phyloP scores from a whole-genome alignment of 2,329 filamentous ascomycete genomes.

The Phialocephala sp. region DNA sequence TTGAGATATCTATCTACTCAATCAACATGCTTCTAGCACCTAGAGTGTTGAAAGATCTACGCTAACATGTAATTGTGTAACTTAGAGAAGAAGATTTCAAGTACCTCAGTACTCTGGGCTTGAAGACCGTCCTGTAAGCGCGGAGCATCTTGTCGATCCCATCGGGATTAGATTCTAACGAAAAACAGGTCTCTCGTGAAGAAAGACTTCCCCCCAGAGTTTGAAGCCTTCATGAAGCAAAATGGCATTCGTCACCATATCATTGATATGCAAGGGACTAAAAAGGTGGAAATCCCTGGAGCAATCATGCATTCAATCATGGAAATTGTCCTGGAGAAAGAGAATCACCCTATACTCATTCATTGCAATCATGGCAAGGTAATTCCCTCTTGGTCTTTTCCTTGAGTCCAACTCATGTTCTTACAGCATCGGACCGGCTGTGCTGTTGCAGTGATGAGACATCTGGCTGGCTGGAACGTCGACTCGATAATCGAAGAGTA shows the following conservation, averaged over 20 bases:
- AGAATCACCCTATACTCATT: slow-evolving; percentile 80
- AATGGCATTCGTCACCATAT: slow-evolving; percentile 75
- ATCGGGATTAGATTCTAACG: slow-evolving; percentile 23
- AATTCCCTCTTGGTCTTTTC: not conserved
- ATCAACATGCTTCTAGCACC: not conserved
- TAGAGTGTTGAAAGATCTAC: not conserved
- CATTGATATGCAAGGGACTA: slow-evolving; percentile 86
- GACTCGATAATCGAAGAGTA: slow-evolving; percentile 75
- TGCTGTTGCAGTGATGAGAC: slow-evolving; percentile 80
- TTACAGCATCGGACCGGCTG: slow-evolving; percentile 84
- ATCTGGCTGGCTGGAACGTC: slow-evolving; percentile 70
- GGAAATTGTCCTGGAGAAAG: slow-evolving; percentile 70
- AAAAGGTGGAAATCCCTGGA: slow-evolving; percentile 74
- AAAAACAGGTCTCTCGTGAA: slow-evolving; percentile 63
- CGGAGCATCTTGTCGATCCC: not conserved
- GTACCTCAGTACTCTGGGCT: slow-evolving; percentile 68
- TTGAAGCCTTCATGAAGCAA: slow-evolving; percentile 65
- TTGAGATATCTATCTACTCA: not conserved
- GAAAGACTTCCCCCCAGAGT: slow-evolving; percentile 61
- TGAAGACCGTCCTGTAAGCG: slow-evolving; percentile 81
- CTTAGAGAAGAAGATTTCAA: slow-evolving; percentile 65
- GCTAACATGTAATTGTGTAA: not conserved
- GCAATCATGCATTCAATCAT: slow-evolving; percentile 74
- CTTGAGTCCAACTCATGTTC: slow-evolving; percentile 22
- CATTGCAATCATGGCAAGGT: slow-evolving; percentile 45